Base-by-base conservation (phyloP, 257 asterid genomes). In the Eustoma russellianum region DNA sequence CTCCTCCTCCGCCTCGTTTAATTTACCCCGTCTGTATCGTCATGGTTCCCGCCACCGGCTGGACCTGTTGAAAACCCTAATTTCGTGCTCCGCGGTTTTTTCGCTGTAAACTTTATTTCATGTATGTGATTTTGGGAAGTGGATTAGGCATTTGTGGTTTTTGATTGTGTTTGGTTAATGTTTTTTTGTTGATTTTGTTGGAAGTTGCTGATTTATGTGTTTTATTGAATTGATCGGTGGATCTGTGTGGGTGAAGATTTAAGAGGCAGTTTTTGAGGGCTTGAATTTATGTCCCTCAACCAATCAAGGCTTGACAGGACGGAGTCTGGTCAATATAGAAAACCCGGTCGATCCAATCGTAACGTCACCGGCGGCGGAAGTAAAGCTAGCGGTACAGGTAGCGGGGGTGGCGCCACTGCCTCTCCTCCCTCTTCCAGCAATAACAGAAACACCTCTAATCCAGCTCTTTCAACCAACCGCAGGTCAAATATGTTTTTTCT, bases 21-120 rank as follows among this genome's bases (percentile, higher is more conserved):
- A 51, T 0, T 53, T 13, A 58, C 30, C 3, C 14, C 17, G 6
- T 34, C 67, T 15, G 43, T 60, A 51, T 44, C 17, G 70, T 60
- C 68, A 70, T 70, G 77, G 72, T 77, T 69, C 74, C 84, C 70
- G 77, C 79, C 81, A 74, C 65, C 69, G 61, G 13, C 59, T 41
- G 63, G 53, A 44, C 52, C 33, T 70, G 59, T 15, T 74, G 57
- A 72, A 74, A 80, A 68, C 83, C 81, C 85, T 63, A 63, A 68
- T 53, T n/a, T 19, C 9, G 4, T 30, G 9, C 41, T 62, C 19
- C 13, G 30, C 30, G 30, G 30, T 24, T 24, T 24, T 24, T 24
- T 24, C 30, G 30, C 30, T 2, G 30, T 24, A 2, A 24, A 24
- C 30, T 24, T 24, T 24, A 24, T 24, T 24, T 24, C 30, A 24